A percentile compares a stretch with the other conserved stretches of the same genome.
phyloP scores from a whole-genome alignment of 345 rosid genomes.

The Eucalyptus grandis region DNA sequence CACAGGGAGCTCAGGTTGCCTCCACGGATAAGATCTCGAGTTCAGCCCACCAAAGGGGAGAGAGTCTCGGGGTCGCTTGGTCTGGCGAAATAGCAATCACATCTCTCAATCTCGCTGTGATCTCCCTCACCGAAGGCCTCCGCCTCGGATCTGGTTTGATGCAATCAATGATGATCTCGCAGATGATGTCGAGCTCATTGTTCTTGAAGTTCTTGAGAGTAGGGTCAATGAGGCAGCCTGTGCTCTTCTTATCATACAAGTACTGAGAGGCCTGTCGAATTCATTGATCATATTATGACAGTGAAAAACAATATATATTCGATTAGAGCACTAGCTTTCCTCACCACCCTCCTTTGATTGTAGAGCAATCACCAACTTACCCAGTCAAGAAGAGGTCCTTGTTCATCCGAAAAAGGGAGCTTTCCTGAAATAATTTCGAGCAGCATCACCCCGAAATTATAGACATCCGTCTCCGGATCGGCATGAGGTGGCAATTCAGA shows the following conservation, averaged over 20 bases:
- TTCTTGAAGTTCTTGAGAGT: constrained; percentile 53
- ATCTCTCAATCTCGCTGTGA: constrained; percentile 42
- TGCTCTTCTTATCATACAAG: constrained; percentile 27
- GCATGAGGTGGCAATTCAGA: constrained; percentile 27
- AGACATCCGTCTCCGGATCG: constrained; percentile 53
- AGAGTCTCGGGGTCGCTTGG: constrained; percentile 89
- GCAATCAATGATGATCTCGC: constrained; percentile 55
- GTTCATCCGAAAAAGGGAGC: constrained; percentile 54
- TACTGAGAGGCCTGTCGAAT: constrained; percentile 50
- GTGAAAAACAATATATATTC: neutral
- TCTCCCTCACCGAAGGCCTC: constrained; percentile 62
- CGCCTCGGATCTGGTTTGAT: constrained; percentile 32
- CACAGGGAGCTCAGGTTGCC: constrained; percentile 33
- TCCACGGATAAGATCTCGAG: constrained; percentile 88
- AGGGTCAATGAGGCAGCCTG: constrained; percentile 54
- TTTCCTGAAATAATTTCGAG: constrained; percentile 88
- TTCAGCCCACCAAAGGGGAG: constrained; percentile 99
- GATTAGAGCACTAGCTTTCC: neutral
- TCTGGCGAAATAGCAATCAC: constrained; percentile 59
- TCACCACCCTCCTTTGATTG: neutral
- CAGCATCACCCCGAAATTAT: constrained; percentile 63
- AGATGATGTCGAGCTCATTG: constrained; percentile 53
- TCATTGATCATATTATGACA: neutral
- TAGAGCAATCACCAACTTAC: constrained; percentile 13
- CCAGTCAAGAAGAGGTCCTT: constrained; percentile 64